phyloP scores from a whole-genome alignment of 805 yeast species.

The Candida dajiaensis region DNA sequence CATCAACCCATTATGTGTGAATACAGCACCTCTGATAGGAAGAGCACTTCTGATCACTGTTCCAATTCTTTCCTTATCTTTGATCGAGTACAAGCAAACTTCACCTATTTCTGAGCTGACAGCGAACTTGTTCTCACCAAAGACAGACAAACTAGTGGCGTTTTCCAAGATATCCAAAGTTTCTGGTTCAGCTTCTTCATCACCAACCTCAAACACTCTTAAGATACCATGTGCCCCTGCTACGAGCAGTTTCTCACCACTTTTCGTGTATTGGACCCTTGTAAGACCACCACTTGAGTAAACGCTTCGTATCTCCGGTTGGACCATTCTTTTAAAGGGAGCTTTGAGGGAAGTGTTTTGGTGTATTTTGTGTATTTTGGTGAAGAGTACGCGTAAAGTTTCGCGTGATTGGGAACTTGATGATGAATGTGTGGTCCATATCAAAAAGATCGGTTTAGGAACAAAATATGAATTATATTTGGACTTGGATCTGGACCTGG shows the following conservation, averaged over 20 bases:
- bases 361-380: neutral
- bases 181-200: slow-evolving; percentile 22
- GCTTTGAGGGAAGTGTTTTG: neutral
- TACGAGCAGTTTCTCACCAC: slow-evolving; percentile 18
- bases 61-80: slow-evolving; percentile 3
- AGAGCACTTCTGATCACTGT: slow-evolving; percentile 21
- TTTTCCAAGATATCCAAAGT: slow-evolving; percentile 20
- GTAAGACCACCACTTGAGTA: slow-evolving; percentile 22
- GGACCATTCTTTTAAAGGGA: slow-evolving; percentile 6
- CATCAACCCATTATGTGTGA: slow-evolving; percentile 57
- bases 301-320: slow-evolving; percentile 14
- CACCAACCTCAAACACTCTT: slow-evolving; percentile 13
- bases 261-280: slow-evolving; percentile 11
- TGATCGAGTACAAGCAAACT: slow-evolving; percentile 20
- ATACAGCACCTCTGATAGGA: slow-evolving; percentile 43
- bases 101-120: slow-evolving; percentile 20
- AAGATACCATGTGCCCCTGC: slow-evolving; percentile 21
- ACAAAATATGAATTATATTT: no score
- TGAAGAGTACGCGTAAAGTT: neutral
- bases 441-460: neutral
- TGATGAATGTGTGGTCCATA: neutral
- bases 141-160: slow-evolving; percentile 12
- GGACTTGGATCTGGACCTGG: neutral
- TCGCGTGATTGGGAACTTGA: neutral
- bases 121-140: slow-evolving; percentile 16